Conservation (phyloP, 805 yeast genomes). For the Saccharomycopsis olivae region DNA sequence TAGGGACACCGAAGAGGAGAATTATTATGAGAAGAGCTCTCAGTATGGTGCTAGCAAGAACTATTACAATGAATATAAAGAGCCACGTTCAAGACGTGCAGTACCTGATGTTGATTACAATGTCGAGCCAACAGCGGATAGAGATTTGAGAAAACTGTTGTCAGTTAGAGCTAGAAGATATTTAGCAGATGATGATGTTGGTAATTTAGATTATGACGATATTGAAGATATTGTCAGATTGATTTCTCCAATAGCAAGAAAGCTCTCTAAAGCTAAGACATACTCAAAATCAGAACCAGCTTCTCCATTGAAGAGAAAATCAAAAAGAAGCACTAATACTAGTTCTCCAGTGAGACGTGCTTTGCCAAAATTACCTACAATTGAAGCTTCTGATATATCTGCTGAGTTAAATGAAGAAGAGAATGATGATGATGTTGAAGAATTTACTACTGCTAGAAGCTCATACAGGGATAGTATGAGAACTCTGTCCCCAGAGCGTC, state of each 20-base stretch:
- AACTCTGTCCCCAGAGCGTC: background rate
- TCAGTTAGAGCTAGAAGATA: constrained; percentile 11
- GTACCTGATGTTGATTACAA: too few relatives aligned
- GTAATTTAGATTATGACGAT: constrained; percentile 14
- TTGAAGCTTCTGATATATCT: constrained; percentile 1
- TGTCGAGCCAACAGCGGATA: too few relatives aligned
- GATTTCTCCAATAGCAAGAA: constrained; percentile 15
- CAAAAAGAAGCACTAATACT: background rate
- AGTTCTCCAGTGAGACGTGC: background rate
- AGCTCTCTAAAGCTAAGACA: constrained; percentile 4
- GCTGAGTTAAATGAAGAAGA: background rate
- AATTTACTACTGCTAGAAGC: background rate
- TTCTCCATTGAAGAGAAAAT: constrained; percentile 4
- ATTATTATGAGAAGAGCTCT: too few relatives aligned
- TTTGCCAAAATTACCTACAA: background rate
- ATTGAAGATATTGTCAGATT: constrained; percentile 16
- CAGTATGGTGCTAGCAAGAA: too few relatives aligned
- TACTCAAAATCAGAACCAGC: constrained; percentile 3
- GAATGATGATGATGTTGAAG: background rate
- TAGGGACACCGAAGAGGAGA: too few relatives aligned
- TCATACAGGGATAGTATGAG: background rate
- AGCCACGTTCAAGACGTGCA: too few relatives aligned
- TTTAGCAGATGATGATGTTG: constrained; percentile 13
- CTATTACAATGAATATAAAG: too few relatives aligned
- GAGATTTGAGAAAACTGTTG: background rate